Evolutionary conservation across 2,329 filamentous ascomycete genomes (phyloP), one percentile per base, ranked within the genome.

Genomic region (Clarireedia sp.): DNA sequence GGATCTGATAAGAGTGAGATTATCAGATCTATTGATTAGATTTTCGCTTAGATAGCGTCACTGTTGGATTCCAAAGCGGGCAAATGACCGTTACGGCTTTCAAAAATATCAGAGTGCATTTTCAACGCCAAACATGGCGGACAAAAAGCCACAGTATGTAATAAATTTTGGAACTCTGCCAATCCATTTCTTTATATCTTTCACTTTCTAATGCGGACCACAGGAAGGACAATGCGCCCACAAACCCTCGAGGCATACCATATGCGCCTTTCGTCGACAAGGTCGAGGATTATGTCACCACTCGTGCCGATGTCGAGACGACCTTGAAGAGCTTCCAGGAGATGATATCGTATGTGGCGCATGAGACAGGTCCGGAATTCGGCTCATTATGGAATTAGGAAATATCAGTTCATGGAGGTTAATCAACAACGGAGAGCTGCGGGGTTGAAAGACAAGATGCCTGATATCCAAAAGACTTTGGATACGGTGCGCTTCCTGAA

Each of bases 401-500:
- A 99, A 79, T 99, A 99, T 76, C 94, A 97, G 72, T 99, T 97
- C 75, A 99, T 99, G 94, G 90, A 97, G 74, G 78, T 87, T 69
- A 97, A 96, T 72, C 88, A 94, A 57, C 87, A 95, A 71, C 81
- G 90, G 60, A 82, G 94, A 48, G 86, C 88, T 52, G 78, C 80
- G 3, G 90, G 91, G 2, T 75, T 99, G 55, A 88, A 86, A 67
- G 91, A 96, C 68, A 99, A 97, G 76, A 90, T 99, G 63, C 94
- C 94, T 0, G 94, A 99, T 70, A 97, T 99, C 62, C 85, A 89
- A 67, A 96, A 96, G 78, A 97, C 94, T 0, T 74, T 97, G 57
- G 92, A 97, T 58, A 94, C 90, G 17, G 92, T 97, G 50, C 80
- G 78, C 56, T 97, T 97, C 67, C 70, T 99, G 59, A 86, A 89